Evolutionary conservation across 306 rosid genomes (phyloP).

Genomic region (Glycine latifolia): DNA sequence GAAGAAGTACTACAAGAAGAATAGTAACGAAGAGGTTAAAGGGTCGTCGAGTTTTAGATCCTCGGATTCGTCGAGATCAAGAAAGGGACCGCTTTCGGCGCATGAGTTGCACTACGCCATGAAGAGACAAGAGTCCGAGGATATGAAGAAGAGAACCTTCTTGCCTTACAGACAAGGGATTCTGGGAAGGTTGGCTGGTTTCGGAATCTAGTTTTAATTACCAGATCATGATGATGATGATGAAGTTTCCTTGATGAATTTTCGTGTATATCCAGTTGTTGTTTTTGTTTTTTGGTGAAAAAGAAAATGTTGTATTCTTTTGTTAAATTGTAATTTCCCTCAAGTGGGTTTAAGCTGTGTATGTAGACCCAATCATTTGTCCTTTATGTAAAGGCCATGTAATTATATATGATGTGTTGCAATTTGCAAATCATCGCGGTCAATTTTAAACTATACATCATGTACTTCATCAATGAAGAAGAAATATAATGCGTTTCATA

Average conservation of each 20-base stretch:
- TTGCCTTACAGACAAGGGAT: constrained; percentile 91
- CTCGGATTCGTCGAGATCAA: constrained; percentile 48
- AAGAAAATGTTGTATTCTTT: constrained; percentile 35
- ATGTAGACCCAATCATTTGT: constrained; percentile 5
- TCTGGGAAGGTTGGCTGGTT: constrained; percentile 77
- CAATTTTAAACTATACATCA: neutral
- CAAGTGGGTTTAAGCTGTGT: constrained; percentile 14
- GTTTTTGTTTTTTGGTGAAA: neutral
- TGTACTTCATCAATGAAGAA: neutral
- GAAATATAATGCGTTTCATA: neutral
- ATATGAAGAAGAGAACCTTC: constrained; percentile 83
- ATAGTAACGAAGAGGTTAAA: constrained; percentile 52
- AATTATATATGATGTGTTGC: neutral
- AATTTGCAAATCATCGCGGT: neutral
- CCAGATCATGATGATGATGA: neutral
- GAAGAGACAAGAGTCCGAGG: constrained; percentile 78
- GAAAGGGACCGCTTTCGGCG: constrained; percentile 61
- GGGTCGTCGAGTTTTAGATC: constrained; percentile 63
- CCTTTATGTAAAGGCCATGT: neutral
- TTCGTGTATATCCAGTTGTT: neutral
- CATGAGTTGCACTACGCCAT: constrained; percentile 77
- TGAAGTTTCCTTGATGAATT: neutral
- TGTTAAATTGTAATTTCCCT: constrained; percentile 32
- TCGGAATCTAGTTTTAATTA: constrained; percentile 47
- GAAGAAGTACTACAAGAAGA: constrained; percentile 62